phyloP scores from a whole-genome alignment of 1,139 yeast genomes.

The Scheffersomyces lignicola region DNA sequence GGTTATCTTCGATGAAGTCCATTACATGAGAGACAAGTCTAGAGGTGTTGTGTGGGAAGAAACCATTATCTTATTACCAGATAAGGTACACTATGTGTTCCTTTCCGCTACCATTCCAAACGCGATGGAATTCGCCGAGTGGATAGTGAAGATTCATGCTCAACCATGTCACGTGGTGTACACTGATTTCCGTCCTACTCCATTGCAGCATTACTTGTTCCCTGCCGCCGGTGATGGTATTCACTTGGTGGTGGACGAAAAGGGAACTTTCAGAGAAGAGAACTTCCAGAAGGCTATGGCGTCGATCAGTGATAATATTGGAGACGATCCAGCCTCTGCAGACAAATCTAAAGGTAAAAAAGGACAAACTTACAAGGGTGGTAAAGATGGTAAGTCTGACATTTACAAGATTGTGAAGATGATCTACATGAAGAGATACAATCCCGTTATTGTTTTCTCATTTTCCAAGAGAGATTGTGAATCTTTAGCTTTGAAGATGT shows the following conservation, averaged over 20 bases:
- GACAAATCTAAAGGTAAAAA: constrained; percentile 64
- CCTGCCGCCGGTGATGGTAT: constrained; percentile 98
- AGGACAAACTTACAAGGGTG: constrained; percentile 89
- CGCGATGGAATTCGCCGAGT: constrained; percentile 97
- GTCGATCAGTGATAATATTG: constrained; percentile 75
- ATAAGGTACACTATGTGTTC: constrained; percentile 84
- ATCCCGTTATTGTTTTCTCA: constrained; percentile 97
- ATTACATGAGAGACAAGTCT: constrained; percentile 92
- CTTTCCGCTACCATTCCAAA: constrained; percentile 97
- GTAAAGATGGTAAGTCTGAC: constrained; percentile 84
- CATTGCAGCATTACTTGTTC: constrained; percentile 92
- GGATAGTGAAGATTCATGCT: constrained; percentile 92
- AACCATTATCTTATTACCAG: constrained; percentile 91
- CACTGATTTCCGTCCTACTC: constrained; percentile 98
- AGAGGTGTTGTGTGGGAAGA: constrained; percentile 99
- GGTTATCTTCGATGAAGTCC: constrained; percentile 95
- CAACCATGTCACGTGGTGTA: constrained; percentile 99
- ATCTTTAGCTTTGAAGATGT: constrained; percentile 88
- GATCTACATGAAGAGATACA: constrained; percentile 94
- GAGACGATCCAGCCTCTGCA: constrained; percentile 75
- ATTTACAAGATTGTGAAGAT: constrained; percentile 95
- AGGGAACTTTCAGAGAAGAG: constrained; percentile 93
- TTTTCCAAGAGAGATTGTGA: constrained; percentile 97
- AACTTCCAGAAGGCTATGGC: constrained; percentile 99
- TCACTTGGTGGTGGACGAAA: constrained; percentile 95